Conservation (phyloP, 2,329 filamentous ascomycete species). For the Pestalotiopsis sp. region DNA sequence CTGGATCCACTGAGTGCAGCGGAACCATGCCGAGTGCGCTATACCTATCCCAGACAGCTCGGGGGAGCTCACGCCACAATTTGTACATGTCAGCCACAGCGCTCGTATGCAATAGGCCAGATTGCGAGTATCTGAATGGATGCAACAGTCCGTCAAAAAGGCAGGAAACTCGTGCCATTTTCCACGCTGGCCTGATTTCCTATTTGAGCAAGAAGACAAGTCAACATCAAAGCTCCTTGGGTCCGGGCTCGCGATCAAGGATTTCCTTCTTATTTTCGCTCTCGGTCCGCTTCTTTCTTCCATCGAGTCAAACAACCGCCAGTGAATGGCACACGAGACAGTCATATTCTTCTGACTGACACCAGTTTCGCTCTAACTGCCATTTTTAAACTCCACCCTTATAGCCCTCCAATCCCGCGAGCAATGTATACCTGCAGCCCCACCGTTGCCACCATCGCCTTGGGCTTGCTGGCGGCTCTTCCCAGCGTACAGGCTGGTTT, state of each 20-base stretch:
- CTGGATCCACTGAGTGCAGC: background rate
- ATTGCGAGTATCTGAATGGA: background rate
- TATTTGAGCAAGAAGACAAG: conserved; percentile 25
- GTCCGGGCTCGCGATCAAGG: background rate
- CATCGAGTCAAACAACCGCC: background rate
- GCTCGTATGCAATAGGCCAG: conserved; percentile 5
- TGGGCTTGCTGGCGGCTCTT: conserved; percentile 66
- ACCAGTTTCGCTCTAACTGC: background rate
- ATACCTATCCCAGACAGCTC: background rate
- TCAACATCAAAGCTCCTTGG: conserved; percentile 1
- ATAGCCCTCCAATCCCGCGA: conserved; percentile 27
- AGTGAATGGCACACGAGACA: conserved; percentile 7
- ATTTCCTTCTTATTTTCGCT: background rate
- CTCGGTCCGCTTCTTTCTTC: background rate
- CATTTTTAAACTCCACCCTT: background rate
- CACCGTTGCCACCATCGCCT: conserved; percentile 55
- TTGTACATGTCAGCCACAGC: background rate
- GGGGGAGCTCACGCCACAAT: conserved; percentile 28
- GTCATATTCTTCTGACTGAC: conserved; percentile 15
- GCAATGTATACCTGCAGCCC: conserved; percentile 53
- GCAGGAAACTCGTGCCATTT: conserved; percentile 16
- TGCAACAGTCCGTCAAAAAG: background rate
- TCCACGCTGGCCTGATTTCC: conserved; percentile 49
- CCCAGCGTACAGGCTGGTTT: conserved; percentile 68
- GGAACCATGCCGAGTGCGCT: background rate